Conservation (phyloP, 305 asterid species). For the Fraxinus latifolia region DNA sequence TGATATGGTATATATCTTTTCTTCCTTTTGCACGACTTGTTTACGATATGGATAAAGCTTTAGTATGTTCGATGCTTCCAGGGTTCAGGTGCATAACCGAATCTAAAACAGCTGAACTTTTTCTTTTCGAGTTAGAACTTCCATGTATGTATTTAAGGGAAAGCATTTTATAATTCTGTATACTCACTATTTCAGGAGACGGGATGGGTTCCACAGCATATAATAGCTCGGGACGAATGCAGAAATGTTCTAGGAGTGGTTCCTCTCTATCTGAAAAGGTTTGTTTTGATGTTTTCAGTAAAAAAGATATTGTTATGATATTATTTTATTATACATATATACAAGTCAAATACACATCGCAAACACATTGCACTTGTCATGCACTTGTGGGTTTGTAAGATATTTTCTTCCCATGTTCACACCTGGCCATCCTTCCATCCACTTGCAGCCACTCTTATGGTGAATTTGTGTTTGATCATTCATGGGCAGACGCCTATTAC, state of each 20-base stretch:
- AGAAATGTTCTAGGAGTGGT: constrained; percentile 71
- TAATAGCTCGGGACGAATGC: constrained; percentile 66
- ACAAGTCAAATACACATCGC: constrained; percentile 9
- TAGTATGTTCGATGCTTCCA: neutral
- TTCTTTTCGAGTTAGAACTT: neutral
- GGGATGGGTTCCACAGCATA: constrained; percentile 93
- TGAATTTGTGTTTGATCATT: constrained; percentile 95
- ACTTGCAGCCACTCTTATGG: constrained; percentile 94
- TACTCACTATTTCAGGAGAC: constrained; percentile 56
- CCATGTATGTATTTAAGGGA: neutral
- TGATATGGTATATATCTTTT: neutral
- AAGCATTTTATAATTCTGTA: neutral
- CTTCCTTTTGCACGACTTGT: neutral
- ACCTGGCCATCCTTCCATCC: constrained; percentile 26
- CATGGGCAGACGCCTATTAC: constrained; percentile 98
- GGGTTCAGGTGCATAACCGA: neutral
- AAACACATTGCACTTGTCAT: neutral
- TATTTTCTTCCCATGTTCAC: constrained; percentile 14
- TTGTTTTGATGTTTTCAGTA: constrained; percentile 19
- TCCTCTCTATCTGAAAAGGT: constrained; percentile 97
- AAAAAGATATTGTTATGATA: neutral
- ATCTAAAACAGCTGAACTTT: neutral
- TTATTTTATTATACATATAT: neutral
- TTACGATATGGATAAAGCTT: neutral
- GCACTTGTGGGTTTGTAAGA: neutral